phyloP scores from a whole-genome alignment of 2,329 filamentous ascomycete species.

The Cordyceps tenuipes region DNA sequence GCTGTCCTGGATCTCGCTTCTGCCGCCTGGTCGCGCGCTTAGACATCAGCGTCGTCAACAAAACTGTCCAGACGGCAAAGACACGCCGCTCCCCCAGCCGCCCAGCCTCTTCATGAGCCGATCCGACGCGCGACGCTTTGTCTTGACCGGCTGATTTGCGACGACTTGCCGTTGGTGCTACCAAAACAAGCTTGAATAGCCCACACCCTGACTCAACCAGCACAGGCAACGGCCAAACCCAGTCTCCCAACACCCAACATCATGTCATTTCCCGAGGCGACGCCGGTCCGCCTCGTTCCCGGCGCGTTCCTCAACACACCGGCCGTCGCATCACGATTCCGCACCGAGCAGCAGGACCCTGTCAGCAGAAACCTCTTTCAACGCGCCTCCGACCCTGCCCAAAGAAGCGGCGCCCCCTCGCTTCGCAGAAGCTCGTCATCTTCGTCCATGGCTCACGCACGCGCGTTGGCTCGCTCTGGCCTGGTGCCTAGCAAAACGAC shows the following conservation, averaged over 20 bases:
- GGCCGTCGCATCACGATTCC: constrained; percentile 45
- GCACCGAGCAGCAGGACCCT: constrained; percentile 33
- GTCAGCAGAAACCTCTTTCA: constrained; percentile 45
- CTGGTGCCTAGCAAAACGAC: background rate
- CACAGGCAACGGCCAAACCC: background rate
- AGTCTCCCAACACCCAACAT: constrained; percentile 8
- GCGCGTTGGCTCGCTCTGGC: constrained; percentile 5
- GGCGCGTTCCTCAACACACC: constrained; percentile 72
- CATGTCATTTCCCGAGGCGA: constrained; percentile 51
- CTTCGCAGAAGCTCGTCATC: constrained; percentile 3
- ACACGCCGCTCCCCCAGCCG: background rate
- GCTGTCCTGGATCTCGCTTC: background rate
- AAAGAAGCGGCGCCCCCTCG: background rate
- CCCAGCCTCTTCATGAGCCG: constrained; percentile 8
- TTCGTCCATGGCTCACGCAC: constrained; percentile 5
- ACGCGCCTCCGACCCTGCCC: constrained; percentile 17
- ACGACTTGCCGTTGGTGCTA: background rate
- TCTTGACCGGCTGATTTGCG: background rate
- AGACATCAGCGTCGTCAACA: background rate
- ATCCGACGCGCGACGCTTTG: constrained; percentile 3
- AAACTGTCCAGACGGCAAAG: background rate
- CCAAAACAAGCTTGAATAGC: background rate
- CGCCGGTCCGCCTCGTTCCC: constrained; percentile 64
- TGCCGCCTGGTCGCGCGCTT: background rate
- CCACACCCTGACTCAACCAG: background rate